phyloP scores from a whole-genome alignment of 108 stramenopile genomes.

The Nitzschia palea region DNA sequence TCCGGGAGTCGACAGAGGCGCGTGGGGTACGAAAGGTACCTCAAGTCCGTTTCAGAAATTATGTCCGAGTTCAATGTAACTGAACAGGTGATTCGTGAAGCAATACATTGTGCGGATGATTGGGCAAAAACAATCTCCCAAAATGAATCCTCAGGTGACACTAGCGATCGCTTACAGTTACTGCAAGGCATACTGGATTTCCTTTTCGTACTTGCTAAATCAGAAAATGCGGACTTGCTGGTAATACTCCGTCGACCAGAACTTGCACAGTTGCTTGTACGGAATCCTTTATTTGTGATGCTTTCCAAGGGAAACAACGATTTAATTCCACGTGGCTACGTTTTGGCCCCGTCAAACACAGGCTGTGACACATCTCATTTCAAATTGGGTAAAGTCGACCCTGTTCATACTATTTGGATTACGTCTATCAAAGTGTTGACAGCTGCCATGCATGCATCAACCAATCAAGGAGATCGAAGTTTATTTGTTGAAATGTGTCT shows the following conservation, averaged over 20 bases:
- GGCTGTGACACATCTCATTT: neutral
- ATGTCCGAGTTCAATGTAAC: slow-evolving; percentile 22
- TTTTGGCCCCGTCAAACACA: slow-evolving; percentile 9
- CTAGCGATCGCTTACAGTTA: neutral
- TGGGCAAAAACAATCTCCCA: neutral
- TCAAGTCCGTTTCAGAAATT: slow-evolving; percentile 1
- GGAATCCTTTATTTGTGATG: slow-evolving; percentile 28
- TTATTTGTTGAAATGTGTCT: slow-evolving; percentile 21
- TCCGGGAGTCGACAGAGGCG: neutral
- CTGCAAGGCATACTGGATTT: slow-evolving; percentile 23
- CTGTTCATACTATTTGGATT: slow-evolving; percentile 33
- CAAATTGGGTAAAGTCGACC: slow-evolving; percentile 22
- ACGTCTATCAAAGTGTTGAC: slow-evolving; percentile 35
- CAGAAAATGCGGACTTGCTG: slow-evolving; percentile 11
- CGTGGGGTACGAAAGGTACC: neutral
- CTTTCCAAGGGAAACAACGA: neutral
- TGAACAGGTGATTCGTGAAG: slow-evolving; percentile 20
- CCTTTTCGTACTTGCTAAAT: slow-evolving; percentile 18
- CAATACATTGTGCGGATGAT: neutral
- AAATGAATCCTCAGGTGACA: neutral
- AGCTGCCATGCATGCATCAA: slow-evolving; percentile 14
- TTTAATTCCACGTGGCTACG: slow-evolving; percentile 25
- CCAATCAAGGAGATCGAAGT: neutral
- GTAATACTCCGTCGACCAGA: slow-evolving; percentile 7
- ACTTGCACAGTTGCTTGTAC: slow-evolving; percentile 21